A percentile compares a stretch with the other conserved stretches of the same genome.
These are phyloP conservation scores for Ustilago shanxiensis DNA, from an alignment of 1,284 basidiomycete species.

Conservation along the genomic window DNA sequence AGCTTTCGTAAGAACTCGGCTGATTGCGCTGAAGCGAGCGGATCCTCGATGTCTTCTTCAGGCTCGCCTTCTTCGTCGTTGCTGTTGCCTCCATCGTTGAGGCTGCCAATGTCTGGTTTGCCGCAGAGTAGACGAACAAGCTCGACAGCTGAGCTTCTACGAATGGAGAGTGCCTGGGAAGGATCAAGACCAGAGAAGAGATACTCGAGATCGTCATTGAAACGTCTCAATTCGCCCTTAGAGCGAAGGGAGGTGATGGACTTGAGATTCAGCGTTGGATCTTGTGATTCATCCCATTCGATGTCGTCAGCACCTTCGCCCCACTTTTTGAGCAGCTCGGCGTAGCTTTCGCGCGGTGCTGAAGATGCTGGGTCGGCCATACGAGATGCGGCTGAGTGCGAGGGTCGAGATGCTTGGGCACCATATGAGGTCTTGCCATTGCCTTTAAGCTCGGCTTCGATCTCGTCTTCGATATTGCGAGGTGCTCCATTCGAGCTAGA, in stretches of 20 bases:
- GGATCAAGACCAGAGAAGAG: constrained; percentile 44
- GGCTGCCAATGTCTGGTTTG: constrained; percentile 29
- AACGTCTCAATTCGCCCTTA: constrained; percentile 46
- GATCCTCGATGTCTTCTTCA: constrained; percentile 23
- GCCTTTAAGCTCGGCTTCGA: constrained; percentile 37
- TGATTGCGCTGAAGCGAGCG: constrained; percentile 30
- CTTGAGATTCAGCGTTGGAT: constrained; percentile 52
- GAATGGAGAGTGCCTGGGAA: constrained; percentile 29
- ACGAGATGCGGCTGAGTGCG: background rate
- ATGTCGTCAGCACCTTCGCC: constrained; percentile 52
- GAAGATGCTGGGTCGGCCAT: background rate
- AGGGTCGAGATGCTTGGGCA: background rate
- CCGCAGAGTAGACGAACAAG: constrained; percentile 46
- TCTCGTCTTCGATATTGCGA: constrained; percentile 48
- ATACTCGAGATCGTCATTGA: constrained; percentile 56
- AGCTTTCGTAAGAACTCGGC: constrained; percentile 53
- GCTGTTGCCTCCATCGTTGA: constrained; percentile 24
- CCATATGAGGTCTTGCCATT: background rate
- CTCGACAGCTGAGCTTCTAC: constrained; percentile 43
- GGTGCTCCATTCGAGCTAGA: background rate
- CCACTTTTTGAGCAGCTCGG: constrained; percentile 53
- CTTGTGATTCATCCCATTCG: constrained; percentile 55
- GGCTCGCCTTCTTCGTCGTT: constrained; percentile 5
- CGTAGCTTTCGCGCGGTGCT: constrained; percentile 48
- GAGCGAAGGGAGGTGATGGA: constrained; percentile 53